These are phyloP conservation scores for Lupinus albus DNA, from an alignment of 306 rosid genomes.

Conservation along the genomic window DNA sequence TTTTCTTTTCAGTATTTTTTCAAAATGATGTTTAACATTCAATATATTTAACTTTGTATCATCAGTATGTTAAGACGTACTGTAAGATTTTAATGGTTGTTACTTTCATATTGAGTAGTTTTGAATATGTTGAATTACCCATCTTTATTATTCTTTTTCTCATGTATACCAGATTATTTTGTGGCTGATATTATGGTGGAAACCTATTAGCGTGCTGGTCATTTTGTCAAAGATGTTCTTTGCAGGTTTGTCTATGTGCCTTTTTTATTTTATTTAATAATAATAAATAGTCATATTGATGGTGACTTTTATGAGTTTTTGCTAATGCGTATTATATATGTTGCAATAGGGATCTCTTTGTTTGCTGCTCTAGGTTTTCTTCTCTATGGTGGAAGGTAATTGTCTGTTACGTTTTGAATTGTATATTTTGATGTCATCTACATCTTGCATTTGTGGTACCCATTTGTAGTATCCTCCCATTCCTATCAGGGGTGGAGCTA, in stretches of 20 bases:
- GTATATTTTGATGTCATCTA: constrained; percentile 38
- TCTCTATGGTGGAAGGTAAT: constrained; percentile 92
- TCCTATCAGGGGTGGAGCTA: not conserved
- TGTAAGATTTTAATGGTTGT: constrained; percentile 22
- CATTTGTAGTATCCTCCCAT: constrained; percentile 10
- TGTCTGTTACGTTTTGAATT: constrained; percentile 15
- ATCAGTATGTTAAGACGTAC: constrained; percentile 9
- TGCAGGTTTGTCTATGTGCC: constrained; percentile 64
- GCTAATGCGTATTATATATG: constrained; percentile 41
- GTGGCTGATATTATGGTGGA: constrained; percentile 89
- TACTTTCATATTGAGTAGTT: constrained; percentile 26
- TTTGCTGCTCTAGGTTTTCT: constrained; percentile 89
- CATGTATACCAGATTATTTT: constrained; percentile 62
- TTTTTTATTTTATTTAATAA: not conserved
- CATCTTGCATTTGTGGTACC: not conserved
- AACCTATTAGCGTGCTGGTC: constrained; percentile 58
- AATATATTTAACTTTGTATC: not conserved
- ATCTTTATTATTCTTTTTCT: constrained; percentile 2
- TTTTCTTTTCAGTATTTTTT: not conserved
- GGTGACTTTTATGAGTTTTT: constrained; percentile 28
- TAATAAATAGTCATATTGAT: constrained; percentile 8
- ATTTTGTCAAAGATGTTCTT: constrained; percentile 83
- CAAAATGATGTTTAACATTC: constrained; percentile 18
- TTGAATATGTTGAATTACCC: constrained; percentile 37
- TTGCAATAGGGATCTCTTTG: constrained; percentile 70